These are phyloP conservation scores for Bryopsis sp. DNA, from an alignment of 139 green algal genomes.

Conservation along the genomic window DNA sequence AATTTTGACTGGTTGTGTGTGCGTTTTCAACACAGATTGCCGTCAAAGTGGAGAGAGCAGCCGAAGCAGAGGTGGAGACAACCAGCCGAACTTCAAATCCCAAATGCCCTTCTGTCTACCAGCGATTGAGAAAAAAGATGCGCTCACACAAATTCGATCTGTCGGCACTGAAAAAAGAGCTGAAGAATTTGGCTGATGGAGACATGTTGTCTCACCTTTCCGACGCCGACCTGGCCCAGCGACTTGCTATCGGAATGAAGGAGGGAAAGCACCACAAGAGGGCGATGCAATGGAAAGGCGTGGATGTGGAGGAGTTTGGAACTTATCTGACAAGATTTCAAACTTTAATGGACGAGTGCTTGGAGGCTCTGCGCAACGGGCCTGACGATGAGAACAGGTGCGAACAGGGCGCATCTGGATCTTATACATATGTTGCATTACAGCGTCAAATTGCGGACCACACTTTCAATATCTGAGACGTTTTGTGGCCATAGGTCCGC, in stretches of 20 bases:
- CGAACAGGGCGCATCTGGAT: too few relatives aligned
- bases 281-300: neutral
- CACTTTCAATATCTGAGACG: too few relatives aligned
- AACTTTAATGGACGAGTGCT: neutral
- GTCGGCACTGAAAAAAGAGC: neutral
- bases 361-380: neutral
- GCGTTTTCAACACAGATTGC: too few relatives aligned
- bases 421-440: too few relatives aligned
- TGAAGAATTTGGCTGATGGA: neutral
- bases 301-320: neutral
- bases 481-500: too few relatives aligned
- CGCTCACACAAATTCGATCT: neutral
- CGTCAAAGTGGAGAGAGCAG: too few relatives aligned
- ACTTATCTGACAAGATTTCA: neutral
- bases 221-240: neutral
- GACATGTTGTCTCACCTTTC: neutral
- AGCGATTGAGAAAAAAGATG: neutral
- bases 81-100: neutral
- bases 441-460: too few relatives aligned
- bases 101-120: neutral
- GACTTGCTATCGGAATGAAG: neutral
- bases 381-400: neutral
- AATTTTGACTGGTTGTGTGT: too few relatives aligned
- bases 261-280: neutral
- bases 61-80: too few relatives aligned